Evolutionary conservation across 306 rosid genomes (phyloP), one percentile per base, ranked within the genome.

Genomic region (Fragaria nilgerrensis): DNA sequence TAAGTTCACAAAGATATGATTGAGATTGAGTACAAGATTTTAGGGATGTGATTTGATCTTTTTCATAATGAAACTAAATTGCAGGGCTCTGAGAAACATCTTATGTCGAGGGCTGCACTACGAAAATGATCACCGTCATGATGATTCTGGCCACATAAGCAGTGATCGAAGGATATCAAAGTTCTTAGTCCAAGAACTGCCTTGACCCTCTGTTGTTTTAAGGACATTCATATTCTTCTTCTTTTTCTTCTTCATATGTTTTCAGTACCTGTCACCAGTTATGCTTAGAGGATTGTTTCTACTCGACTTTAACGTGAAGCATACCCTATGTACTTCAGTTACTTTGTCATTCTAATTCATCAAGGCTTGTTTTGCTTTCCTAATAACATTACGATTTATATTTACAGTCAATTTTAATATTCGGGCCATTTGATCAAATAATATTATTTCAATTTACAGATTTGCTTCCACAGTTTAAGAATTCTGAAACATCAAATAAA

Each of bases 71-170:
- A 23, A 39, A 29, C 69, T 67, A 69, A 9, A 23, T 44, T 72
- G 81, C 83, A 94, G 97, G 93, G 86, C 13, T 82, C 89, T 75
- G 96, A 84, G 88, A 92, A 92, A 82, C 92, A 82, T 83, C 83
- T 86, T 58, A 82, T 85, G 93, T 76, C 95, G 62, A 87, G 85
- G 90, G 88, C 97, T 77, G 81, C 94, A 12, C 80, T 88, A n/a
- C 82, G 86, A 82, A 91, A 90, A 81, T 89, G 88, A 91, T 75
- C 82, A 62, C 67, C 16, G 13, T 52, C 66, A 49, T 73, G 9
- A 36, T 72, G 41, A 75, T 77, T 22, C 75, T 36, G 67, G 72
- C 37, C 55, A 50, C 73, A 75, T 22, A 17, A 39, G 25, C 73
- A 68, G 73, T 85, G 66, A 25, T 27, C 77, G 49, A 77, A 78